Conservation (phyloP, 345 rosid species). For the Kandelia obovata region DNA sequence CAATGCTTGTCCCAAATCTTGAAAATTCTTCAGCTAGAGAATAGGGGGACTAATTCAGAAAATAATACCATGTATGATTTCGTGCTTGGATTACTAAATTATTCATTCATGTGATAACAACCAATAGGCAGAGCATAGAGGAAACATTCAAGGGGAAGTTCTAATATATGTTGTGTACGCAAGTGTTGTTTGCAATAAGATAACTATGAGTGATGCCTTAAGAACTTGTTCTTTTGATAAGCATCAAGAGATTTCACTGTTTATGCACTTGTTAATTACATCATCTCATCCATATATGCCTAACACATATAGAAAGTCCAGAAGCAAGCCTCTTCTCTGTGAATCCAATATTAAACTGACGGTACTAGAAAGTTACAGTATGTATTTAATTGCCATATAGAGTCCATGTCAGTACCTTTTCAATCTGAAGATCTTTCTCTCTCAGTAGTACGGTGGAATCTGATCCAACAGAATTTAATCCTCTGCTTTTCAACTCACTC, state of each 20-base stretch:
- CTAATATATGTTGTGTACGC: neutral
- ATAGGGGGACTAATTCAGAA: neutral
- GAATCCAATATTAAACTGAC: neutral
- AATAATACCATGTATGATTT: neutral
- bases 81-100: neutral
- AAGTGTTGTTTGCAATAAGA: neutral
- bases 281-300: too few relatives aligned
- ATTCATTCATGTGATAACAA: too few relatives aligned
- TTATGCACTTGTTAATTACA: too few relatives aligned
- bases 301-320: too few relatives aligned
- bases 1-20: neutral
- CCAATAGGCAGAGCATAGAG: neutral
- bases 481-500: slow-evolving; percentile 54
- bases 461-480: slow-evolving; percentile 33
- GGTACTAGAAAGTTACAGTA: neutral
- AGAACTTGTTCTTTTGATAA: slow-evolving; percentile 1
- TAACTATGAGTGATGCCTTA: neutral
- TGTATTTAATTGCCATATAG: slow-evolving; percentile 1
- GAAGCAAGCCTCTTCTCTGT: too few relatives aligned
- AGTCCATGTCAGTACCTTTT: slow-evolving; percentile 46
- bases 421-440: slow-evolving; percentile 77
- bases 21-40: neutral
- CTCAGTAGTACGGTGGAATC: slow-evolving; percentile 47
- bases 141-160: neutral
- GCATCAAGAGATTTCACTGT: too few relatives aligned